A percentile compares a stretch with the other conserved stretches of the same genome.
phyloP scores from a whole-genome alignment of 2,329 filamentous ascomycete species.

The Fusarium mexicanum region DNA sequence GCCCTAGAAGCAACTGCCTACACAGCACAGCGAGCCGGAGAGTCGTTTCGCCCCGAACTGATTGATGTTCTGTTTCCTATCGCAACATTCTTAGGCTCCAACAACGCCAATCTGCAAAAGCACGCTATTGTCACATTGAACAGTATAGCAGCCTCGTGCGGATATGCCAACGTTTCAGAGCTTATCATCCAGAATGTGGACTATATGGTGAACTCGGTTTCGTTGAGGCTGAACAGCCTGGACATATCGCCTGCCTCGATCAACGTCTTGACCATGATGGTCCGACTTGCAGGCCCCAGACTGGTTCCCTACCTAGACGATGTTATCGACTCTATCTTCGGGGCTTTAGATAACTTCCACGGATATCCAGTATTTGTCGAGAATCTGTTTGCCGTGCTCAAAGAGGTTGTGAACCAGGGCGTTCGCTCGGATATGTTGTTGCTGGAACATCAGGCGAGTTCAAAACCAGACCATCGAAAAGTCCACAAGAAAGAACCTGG shows the following conservation, averaged over 20 bases:
- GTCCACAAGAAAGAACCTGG: conserved; percentile 44
- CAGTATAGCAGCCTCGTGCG: conserved; percentile 77
- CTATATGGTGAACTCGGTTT: conserved; percentile 94
- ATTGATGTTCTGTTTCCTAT: conserved; percentile 92
- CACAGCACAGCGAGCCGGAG: conserved; percentile 72
- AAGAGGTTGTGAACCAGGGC: conserved; percentile 85
- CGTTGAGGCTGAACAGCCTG: conserved; percentile 87
- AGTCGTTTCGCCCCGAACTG: conserved; percentile 82
- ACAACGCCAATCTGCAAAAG: conserved; percentile 71
- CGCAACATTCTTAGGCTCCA: conserved; percentile 85
- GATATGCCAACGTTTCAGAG: conserved; percentile 77
- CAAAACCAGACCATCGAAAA: conserved; percentile 56
- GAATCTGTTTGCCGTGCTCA: conserved; percentile 82
- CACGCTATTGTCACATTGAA: conserved; percentile 89
- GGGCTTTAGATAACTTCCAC: conserved; percentile 92
- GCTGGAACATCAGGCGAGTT: conserved; percentile 52
- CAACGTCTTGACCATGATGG: conserved; percentile 93
- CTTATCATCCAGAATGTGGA: conserved; percentile 92
- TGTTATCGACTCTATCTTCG: conserved; percentile 89
- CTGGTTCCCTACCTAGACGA: conserved; percentile 92
- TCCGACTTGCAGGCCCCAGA: conserved; percentile 81
- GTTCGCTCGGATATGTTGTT: conserved; percentile 66
- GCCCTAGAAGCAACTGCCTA: conserved; percentile 84
- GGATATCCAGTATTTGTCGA: conserved; percentile 90
- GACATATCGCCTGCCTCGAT: conserved; percentile 92